phyloP scores from a whole-genome alignment of 2,329 filamentous ascomycete species.

The Aspergillus tamarii region DNA sequence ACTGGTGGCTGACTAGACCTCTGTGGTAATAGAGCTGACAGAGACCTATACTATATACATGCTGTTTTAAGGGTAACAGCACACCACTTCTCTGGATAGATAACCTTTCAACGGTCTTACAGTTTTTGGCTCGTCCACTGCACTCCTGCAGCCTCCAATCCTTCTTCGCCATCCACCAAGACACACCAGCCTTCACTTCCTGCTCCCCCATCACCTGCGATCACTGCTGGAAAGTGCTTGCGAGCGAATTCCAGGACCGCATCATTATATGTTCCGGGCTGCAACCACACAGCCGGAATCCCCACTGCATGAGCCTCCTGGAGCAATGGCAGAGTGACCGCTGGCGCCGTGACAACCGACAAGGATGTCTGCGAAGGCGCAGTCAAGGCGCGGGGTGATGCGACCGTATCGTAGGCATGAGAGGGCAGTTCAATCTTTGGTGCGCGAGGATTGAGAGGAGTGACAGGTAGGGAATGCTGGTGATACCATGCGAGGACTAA shows the following conservation, averaged over 20 bases:
- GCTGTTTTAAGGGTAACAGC: neutral
- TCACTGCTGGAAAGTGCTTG: slow-evolving; percentile 68
- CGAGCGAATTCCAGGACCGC: slow-evolving; percentile 72
- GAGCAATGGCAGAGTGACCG: slow-evolving; percentile 73
- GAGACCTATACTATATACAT: neutral
- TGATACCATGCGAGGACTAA: slow-evolving; percentile 91
- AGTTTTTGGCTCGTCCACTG: slow-evolving; percentile 47
- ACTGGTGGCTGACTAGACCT: neutral
- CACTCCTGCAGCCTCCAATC: slow-evolving; percentile 60
- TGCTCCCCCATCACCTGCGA: slow-evolving; percentile 67
- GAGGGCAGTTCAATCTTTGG: slow-evolving; percentile 65
- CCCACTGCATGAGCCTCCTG: slow-evolving; percentile 76
- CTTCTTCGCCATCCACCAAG: slow-evolving; percentile 75
- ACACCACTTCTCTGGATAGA: neutral
- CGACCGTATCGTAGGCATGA: slow-evolving; percentile 64
- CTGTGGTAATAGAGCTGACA: neutral
- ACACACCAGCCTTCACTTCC: slow-evolving; percentile 84
- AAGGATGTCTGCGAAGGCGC: slow-evolving; percentile 72
- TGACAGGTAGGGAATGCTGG: slow-evolving; percentile 72
- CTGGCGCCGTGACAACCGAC: slow-evolving; percentile 84
- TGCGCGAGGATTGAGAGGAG: slow-evolving; percentile 78
- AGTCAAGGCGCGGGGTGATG: slow-evolving; percentile 67
- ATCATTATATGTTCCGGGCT: slow-evolving; percentile 85
- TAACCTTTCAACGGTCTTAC: slow-evolving; percentile 22
- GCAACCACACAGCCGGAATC: slow-evolving; percentile 79